These are phyloP conservation scores for Astraeus odoratus DNA, from an alignment of 768 basidiomycete species.

Conservation along the genomic window DNA sequence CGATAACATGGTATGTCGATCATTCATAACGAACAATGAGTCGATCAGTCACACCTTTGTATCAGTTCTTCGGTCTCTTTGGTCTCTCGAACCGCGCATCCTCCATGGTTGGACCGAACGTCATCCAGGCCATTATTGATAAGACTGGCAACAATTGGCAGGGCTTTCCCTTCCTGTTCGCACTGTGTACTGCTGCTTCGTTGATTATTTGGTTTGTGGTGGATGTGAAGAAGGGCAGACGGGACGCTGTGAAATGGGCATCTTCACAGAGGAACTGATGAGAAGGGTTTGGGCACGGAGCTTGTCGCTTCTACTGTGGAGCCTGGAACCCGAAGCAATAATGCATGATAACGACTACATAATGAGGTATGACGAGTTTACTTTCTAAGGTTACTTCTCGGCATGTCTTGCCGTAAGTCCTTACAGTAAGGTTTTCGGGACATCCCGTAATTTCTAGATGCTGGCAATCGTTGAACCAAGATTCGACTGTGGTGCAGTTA, in stretches of 20 bases:
- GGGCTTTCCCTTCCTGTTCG: slow-evolving; percentile 81
- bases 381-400: no score
- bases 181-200: slow-evolving; percentile 57
- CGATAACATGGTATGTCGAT: slow-evolving; percentile 60
- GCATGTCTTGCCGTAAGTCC: no score
- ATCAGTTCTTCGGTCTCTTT: slow-evolving; percentile 80
- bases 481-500: no score
- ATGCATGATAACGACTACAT: no score
- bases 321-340: no score
- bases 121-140: slow-evolving; percentile 79
- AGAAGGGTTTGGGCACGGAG: neutral
- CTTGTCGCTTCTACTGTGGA: no score
- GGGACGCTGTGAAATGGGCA: slow-evolving; percentile 57
- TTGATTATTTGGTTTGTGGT: slow-evolving; percentile 74
- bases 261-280: slow-evolving; percentile 18
- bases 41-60: neutral
- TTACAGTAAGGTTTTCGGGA: no score
- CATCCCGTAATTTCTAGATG: no score
- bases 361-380: no score
- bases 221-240: slow-evolving; percentile 55
- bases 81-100: slow-evolving; percentile 80
- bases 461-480: no score
- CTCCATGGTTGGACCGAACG: slow-evolving; percentile 83
- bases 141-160: slow-evolving; percentile 68
- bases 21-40: neutral